Percentiles rank a stretch among this genome's conserved stretches.
These are phyloP conservation scores for Annona squamosa DNA, from an alignment of 164 flowering plant genomes.

Conservation along the genomic window DNA sequence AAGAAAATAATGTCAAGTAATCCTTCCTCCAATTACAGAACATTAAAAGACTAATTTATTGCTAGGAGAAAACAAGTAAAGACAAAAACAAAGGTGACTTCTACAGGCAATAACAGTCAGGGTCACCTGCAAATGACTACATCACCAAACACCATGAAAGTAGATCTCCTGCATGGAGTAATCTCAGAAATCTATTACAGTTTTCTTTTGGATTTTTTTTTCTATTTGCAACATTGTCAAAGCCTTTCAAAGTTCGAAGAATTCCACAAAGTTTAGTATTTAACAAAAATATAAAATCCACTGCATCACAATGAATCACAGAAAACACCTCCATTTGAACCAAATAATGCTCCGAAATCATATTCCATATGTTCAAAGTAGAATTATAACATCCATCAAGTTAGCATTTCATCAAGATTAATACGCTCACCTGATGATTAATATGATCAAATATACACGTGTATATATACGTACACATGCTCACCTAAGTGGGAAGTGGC, in stretches of 20 bases:
- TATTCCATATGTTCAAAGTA: background rate
- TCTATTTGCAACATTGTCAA: background rate
- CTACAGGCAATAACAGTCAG: background rate
- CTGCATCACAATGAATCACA: background rate
- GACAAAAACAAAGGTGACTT: background rate
- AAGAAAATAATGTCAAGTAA: background rate
- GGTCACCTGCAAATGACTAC: background rate
- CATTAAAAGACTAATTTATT: too few relatives aligned
- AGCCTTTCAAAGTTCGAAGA: background rate
- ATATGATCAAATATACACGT: too few relatives aligned
- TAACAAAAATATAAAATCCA: background rate
- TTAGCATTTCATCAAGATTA: background rate
- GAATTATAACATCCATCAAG: background rate
- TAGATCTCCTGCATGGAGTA: background rate
- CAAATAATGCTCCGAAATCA: background rate
- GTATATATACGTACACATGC: background rate
- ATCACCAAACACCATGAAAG: background rate
- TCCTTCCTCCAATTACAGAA: background rate
- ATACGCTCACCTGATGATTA: slow-evolving; percentile 50
- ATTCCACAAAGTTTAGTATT: background rate
- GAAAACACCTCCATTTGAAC: background rate
- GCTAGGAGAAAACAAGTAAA: background rate
- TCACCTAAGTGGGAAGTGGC: too few relatives aligned
- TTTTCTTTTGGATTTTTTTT: too few relatives aligned
- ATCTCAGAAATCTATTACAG: background rate